Percentiles rank a stretch among this genome's conserved stretches.
These are phyloP conservation scores for Coemansia sp. DNA, from an alignment of 192 early-diverging fungal genomes.

Conservation along the genomic window DNA sequence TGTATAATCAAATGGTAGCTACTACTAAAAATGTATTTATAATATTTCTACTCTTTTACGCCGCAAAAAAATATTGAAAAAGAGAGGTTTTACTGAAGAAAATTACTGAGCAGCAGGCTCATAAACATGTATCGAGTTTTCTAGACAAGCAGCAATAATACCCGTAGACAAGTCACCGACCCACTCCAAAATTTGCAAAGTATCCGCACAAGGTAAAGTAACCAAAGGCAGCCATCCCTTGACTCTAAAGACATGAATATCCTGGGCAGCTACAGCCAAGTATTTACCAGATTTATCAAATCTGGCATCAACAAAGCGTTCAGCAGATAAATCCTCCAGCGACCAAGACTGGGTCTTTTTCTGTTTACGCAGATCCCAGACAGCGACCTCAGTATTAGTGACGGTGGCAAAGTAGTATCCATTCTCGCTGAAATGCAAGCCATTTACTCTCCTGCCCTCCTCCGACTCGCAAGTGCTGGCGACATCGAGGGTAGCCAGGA, in stretches of 20 bases:
- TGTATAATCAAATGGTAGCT: too few species aligned
- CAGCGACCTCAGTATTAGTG: conserved; percentile 70
- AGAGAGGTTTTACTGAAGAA: too few species aligned
- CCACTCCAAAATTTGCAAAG: conserved; percentile 13
- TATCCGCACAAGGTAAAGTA: not conserved
- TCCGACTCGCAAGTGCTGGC: conserved; percentile 21
- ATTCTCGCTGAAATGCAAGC: conserved; percentile 90
- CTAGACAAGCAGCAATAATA: conserved; percentile 19
- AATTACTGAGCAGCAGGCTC: conserved; percentile 3
- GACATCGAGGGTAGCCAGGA: conserved; percentile 56
- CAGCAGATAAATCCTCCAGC: conserved; percentile 13
- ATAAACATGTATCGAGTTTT: conserved; percentile 28
- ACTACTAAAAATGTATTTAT: too few species aligned
- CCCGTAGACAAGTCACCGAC: conserved; percentile 11
- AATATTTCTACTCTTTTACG: too few species aligned
- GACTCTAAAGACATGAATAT: conserved; percentile 67
- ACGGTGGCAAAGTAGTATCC: conserved; percentile 91
- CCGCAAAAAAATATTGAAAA: too few species aligned
- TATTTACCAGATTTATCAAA: conserved; percentile 90
- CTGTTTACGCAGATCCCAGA: conserved; percentile 96
- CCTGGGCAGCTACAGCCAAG: conserved; percentile 69
- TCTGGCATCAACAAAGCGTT: conserved; percentile 29
- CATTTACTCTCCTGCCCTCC: conserved; percentile 49
- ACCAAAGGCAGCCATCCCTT: conserved; percentile 64
- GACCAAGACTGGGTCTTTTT: conserved; percentile 51